Percentiles rank a stretch among this genome's conserved stretches.
These are phyloP conservation scores for Lactifluus pinguis DNA, from an alignment of 768 basidiomycete species.

Conservation along the genomic window DNA sequence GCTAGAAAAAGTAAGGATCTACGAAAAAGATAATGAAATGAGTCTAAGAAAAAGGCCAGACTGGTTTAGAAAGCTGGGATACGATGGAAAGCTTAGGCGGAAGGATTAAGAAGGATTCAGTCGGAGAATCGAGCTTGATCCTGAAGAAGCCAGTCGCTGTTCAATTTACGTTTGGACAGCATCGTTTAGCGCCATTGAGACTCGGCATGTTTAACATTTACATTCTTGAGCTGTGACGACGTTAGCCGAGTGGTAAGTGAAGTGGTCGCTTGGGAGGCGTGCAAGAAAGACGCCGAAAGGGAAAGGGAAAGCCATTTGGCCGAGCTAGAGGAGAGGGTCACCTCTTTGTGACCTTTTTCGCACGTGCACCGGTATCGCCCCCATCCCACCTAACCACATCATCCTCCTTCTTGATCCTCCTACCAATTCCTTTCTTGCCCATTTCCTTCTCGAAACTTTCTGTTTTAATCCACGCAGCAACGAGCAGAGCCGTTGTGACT, in stretches of 20 bases:
- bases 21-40: neutral
- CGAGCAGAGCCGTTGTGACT: neutral
- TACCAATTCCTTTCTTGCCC: neutral
- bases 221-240: neutral
- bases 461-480: neutral
- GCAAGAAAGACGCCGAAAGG: neutral
- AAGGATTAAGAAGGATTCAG: neutral
- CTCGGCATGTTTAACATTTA: neutral
- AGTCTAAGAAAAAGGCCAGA: neutral
- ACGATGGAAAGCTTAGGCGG: neutral
- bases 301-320: neutral
- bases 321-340: neutral
- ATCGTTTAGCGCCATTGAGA: neutral
- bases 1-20: neutral
- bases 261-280: neutral
- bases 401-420: neutral
- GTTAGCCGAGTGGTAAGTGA: neutral
- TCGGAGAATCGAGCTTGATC: slow-evolving; percentile 11
- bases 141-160: neutral
- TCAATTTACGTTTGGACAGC: neutral
- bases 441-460: neutral
- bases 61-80: neutral
- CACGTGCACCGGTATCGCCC: slow-evolving; percentile 16
- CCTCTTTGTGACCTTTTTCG: slow-evolving; percentile 7
- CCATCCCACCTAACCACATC: slow-evolving; percentile 18